Evolutionary conservation across 2,329 filamentous ascomycete genomes (phyloP), one percentile per base, ranked within the genome.

Genomic region (Rhytidhysteron rufulum): DNA sequence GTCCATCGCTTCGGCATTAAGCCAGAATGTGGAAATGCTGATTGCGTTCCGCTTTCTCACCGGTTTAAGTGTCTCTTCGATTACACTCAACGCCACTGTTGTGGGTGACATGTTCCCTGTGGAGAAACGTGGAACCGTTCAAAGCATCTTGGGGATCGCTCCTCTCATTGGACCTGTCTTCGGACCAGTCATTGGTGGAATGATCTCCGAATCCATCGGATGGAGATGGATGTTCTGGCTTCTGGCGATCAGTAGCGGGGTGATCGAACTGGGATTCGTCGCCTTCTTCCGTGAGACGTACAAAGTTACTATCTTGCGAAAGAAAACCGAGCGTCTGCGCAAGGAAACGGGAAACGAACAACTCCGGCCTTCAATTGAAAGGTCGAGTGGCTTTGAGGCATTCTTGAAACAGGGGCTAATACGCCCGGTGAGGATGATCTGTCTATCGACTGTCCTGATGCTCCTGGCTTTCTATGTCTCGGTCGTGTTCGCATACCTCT

Each of bases 401-500:
- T 53, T 68, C 33, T 67, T 72, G 49, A 41, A 55, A 8, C 59
- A 54, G 17, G 57, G 65, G 15, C 62, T 74, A 43, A 49, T 68
- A 17, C 62, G 82, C 2, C 75, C 76, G 1, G 74, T 72, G 5
- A 74, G 73, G 48, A 67, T 80, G 37, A 63, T 75, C 18, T 61
- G 81, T 8, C 66, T 73, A n/a, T 76, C 74, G 22, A 68, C 78
- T 0, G 72, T 76, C 34, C 66, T 74, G 11, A 66, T 72, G 32
- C 44, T 65, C n/a, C 59, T 72, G 37, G 63, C 60, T 10, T 34
- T 66, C 4, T 71, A 68, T 51, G 60, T 63, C 43, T 63, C 66
- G 2, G 43, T 72, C 30, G 49, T 65, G 3, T 70, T 69, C 42
- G 65, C 59, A 5, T 60, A 59, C 42, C 39, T 54, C 1, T 53